These are phyloP conservation scores for Podospora didyma DNA, from an alignment of 495 filamentous ascomycete species.

Conservation along the genomic window DNA sequence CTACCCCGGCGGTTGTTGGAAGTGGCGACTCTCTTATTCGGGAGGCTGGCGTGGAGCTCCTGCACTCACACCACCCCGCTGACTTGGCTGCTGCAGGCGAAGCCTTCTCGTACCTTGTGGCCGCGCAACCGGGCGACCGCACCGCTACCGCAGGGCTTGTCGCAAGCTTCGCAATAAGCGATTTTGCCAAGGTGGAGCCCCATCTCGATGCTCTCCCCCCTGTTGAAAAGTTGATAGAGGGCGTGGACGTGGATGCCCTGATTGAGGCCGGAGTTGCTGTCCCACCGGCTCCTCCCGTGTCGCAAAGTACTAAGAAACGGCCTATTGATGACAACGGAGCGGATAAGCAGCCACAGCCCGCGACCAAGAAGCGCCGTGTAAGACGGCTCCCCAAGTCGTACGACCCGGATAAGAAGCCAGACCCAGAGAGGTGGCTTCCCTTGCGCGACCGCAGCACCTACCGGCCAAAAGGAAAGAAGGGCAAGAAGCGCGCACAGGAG, in stretches of 20 bases:
- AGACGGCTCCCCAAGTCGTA: constrained; percentile 78
- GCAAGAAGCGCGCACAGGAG: constrained; percentile 72
- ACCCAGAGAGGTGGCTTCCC: constrained; percentile 91
- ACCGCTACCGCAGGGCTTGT: constrained; percentile 74
- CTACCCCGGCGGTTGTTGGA: constrained; percentile 36
- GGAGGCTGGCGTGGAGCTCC: constrained; percentile 73
- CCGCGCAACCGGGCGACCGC: constrained; percentile 58
- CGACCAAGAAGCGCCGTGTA: constrained; percentile 60
- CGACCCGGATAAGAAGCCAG: constrained; percentile 65
- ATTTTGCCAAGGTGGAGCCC: constrained; percentile 55
- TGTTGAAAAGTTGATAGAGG: constrained; percentile 59
- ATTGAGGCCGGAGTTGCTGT: constrained; percentile 73
- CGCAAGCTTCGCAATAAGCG: constrained; percentile 70
- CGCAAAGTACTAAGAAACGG: constrained; percentile 28
- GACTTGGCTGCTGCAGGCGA: constrained; percentile 67
- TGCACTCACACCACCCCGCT: constrained; percentile 63
- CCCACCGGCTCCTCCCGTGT: constrained; percentile 37
- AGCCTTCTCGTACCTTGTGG: constrained; percentile 66
- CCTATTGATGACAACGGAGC: constrained; percentile 36
- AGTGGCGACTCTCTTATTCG: constrained; percentile 58
- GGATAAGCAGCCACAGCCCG: constrained; percentile 54
- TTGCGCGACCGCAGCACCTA: constrained; percentile 84
- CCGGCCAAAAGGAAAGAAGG: constrained; percentile 85
- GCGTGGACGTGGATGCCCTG: constrained; percentile 64
- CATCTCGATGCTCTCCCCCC: constrained; percentile 62